A percentile compares a stretch with the other conserved stretches of the same genome.
Conservation (phyloP, 2,329 filamentous ascomycete genomes). For the Zymoseptoria tritici region DNA sequence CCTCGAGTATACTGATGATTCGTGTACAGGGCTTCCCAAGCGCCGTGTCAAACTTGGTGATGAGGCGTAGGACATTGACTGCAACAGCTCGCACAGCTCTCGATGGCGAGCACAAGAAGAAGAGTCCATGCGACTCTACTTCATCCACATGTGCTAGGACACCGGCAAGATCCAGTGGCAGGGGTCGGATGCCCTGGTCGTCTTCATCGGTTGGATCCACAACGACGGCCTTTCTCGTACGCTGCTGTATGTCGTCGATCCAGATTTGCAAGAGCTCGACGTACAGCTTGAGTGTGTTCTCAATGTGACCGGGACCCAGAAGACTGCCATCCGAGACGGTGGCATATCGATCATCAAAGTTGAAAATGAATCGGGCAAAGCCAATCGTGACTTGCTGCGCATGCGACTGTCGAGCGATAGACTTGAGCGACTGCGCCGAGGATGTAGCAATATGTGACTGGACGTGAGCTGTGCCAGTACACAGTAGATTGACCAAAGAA, state of each 20-base stretch:
- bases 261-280: slow-evolving; percentile 91
- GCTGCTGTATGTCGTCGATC: slow-evolving; percentile 92
- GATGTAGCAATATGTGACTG: slow-evolving; percentile 87
- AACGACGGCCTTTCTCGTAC: slow-evolving; percentile 63
- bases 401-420: slow-evolving; percentile 86
- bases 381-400: slow-evolving; percentile 94
- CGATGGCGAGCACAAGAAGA: slow-evolving; percentile 95
- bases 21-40: slow-evolving; percentile 69
- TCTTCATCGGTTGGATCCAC: slow-evolving; percentile 54
- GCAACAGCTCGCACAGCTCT: slow-evolving; percentile 81
- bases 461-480: slow-evolving; percentile 93
- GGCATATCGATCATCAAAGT: slow-evolving; percentile 93
- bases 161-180: slow-evolving; percentile 67
- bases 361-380: slow-evolving; percentile 96
- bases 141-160: slow-evolving; percentile 93
- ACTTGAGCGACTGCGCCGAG: slow-evolving; percentile 86
- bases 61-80: slow-evolving; percentile 82
- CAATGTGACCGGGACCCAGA: slow-evolving; percentile 87
- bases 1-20: slow-evolving; percentile 87
- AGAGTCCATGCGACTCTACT: slow-evolving; percentile 90
- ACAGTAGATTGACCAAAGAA: slow-evolving; percentile 85
- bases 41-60: slow-evolving; percentile 87
- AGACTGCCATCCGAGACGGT: slow-evolving; percentile 98
- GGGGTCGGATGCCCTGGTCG: slow-evolving; percentile 22
- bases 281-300: slow-evolving; percentile 85